These are phyloP conservation scores for Phytopythium vexans DNA, from an alignment of 352 stramenopile genomes.

Conservation along the genomic window DNA sequence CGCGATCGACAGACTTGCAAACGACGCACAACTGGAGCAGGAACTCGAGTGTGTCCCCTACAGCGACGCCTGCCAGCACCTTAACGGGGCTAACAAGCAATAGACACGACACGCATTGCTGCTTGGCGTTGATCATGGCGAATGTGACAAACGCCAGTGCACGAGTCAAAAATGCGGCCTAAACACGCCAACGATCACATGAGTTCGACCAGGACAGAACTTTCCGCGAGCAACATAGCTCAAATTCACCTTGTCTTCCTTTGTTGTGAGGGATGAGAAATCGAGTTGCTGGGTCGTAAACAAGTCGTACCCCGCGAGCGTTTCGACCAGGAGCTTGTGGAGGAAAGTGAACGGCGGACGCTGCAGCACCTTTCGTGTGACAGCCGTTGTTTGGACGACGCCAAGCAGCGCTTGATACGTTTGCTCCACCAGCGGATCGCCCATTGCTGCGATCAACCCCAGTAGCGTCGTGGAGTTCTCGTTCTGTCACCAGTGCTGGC, in stretches of 20 bases:
- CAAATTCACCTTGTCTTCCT: slow-evolving; percentile 66
- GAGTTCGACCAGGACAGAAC: background rate
- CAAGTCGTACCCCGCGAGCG: slow-evolving; percentile 51
- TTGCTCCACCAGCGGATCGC: slow-evolving; percentile 39
- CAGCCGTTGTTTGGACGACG: slow-evolving; percentile 63
- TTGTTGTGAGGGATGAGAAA: slow-evolving; percentile 52
- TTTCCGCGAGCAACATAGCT: no score
- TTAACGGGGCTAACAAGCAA: slow-evolving; percentile 83
- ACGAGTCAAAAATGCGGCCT: slow-evolving; percentile 76
- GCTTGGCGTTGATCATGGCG: slow-evolving; percentile 35
- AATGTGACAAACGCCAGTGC: slow-evolving; percentile 75
- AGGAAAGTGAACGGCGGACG: slow-evolving; percentile 82
- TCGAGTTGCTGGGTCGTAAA: slow-evolving; percentile 65
- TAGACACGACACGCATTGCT: slow-evolving; percentile 54
- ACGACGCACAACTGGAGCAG: slow-evolving; percentile 68
- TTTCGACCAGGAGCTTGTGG: slow-evolving; percentile 77
- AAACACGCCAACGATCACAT: background rate
- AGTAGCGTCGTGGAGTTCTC: no score
- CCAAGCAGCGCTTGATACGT: slow-evolving; percentile 61
- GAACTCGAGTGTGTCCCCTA: slow-evolving; percentile 73
- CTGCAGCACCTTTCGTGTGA: slow-evolving; percentile 63
- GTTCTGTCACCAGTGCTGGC: background rate
- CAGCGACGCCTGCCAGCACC: slow-evolving; percentile 63
- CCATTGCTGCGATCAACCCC: slow-evolving; percentile 5
- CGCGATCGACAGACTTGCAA: slow-evolving; percentile 38